Base-by-base conservation (phyloP, 2,329 filamentous ascomycete genomes). In the Gaeumannomyces tritici region DNA sequence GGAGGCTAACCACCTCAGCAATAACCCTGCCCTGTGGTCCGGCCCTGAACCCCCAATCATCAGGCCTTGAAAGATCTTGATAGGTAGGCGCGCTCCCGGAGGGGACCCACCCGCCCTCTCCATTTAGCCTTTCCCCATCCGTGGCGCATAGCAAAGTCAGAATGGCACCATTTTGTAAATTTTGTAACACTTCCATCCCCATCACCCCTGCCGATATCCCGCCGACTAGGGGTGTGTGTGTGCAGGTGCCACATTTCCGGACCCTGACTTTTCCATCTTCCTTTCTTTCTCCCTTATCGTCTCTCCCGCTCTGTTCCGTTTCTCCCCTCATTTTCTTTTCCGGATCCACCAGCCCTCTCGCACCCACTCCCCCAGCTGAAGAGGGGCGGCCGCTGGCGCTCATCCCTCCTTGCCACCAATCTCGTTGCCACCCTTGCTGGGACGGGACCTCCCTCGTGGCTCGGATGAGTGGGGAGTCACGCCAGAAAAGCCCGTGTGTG, bases 121-220 rank as follows among this genome's bases (percentile, higher is more conserved):
- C 42, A 51, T 51, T 51, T 51, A 51, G 42, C 42, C 42, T 51
- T 51, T 51, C 42, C 42, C 42, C 42, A 51, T 51, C 42, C 42
- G 12, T 51, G 42, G 42, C 42, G 15, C 42, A 51, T 9, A 51
- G 42, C 42, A 51, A 51, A 51, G 42, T 51, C 35, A 59, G 47
- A 35, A 59, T 59, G 58, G 58, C 58, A 35, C 47, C 33, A 59
- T 59, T 59, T 59, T 59, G 26, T 18, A 35, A 47, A 28, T 59
- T n/a, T 24, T 27, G 58, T 42, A 47, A 27, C 47, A 59, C 31
- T 11, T 27, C 35, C 29, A 28, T 27, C 33, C 33, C 27, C 35
- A 21, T 7, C 21, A 3, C 21, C 18, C 42, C 42, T 9, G 21
- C 18, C 12, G 31, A 21, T 51, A n/a, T 21, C 42, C 42, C 42